phyloP scores from a whole-genome alignment of 2,329 filamentous ascomycete species.

The Herpotrichia juniperi region DNA sequence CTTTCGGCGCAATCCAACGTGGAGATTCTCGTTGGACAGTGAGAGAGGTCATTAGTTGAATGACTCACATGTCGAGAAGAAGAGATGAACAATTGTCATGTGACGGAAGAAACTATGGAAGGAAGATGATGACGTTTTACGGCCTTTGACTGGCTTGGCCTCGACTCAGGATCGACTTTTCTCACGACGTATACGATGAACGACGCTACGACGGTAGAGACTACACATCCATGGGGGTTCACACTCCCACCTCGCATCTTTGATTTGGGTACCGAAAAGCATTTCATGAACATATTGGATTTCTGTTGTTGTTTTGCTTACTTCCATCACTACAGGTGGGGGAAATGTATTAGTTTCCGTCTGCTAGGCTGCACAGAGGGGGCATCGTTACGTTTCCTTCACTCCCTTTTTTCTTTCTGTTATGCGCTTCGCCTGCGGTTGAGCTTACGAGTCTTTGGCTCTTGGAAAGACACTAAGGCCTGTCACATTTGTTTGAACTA shows the following conservation, averaged over 20 bases:
- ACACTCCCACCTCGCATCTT: slow-evolving; percentile 38
- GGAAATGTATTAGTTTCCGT: slow-evolving; percentile 18
- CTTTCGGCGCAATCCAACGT: slow-evolving; percentile 65
- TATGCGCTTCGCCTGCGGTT: neutral
- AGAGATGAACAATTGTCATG: slow-evolving; percentile 15
- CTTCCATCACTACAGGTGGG: slow-evolving; percentile 1
- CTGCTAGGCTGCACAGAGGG: slow-evolving; percentile 8
- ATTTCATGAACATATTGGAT: slow-evolving; percentile 40
- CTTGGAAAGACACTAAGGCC: slow-evolving; percentile 1
- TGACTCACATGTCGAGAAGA: slow-evolving; percentile 10
- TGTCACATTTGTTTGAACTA: neutral
- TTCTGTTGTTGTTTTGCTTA: slow-evolving; percentile 15
- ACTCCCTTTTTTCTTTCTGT: slow-evolving; percentile 6
- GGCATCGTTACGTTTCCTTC: slow-evolving; percentile 9
- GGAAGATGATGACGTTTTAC: slow-evolving; percentile 40
- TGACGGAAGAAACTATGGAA: slow-evolving; percentile 22
- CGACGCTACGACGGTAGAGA: slow-evolving; percentile 50
- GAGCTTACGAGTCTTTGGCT: neutral
- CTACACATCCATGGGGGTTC: slow-evolving; percentile 42
- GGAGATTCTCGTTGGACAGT: slow-evolving; percentile 69
- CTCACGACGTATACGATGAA: slow-evolving; percentile 48
- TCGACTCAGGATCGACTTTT: slow-evolving; percentile 40
- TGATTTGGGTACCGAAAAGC: slow-evolving; percentile 40
- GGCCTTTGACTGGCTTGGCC: slow-evolving; percentile 36
- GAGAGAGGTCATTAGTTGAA: slow-evolving; percentile 16